phyloP scores from a whole-genome alignment of 176 grass and related monocot genomes.

The Eragrostis nindensis region DNA sequence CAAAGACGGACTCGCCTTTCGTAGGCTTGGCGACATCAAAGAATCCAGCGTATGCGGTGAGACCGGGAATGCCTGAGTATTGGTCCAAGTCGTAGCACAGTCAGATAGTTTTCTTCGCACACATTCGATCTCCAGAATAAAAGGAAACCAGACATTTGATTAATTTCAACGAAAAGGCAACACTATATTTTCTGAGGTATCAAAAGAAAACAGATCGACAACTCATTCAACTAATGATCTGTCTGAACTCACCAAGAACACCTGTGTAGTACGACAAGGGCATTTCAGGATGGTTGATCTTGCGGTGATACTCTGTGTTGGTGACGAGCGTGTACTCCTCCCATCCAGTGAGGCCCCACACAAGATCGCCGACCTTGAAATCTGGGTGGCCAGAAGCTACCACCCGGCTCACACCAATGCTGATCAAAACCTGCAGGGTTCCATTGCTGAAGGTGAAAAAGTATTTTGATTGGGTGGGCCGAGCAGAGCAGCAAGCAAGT shows the following conservation, averaged over 20 bases:
- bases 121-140: background rate
- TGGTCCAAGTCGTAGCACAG: background rate
- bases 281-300: constrained; percentile 59
- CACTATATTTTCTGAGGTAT: too few species aligned
- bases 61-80: constrained; percentile 48
- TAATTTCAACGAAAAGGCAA: background rate
- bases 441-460: background rate
- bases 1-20: constrained; percentile 57
- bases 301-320: constrained; percentile 44
- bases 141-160: too few species aligned
- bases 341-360: constrained; percentile 63
- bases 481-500: too few species aligned
- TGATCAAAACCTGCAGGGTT: background rate
- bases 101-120: background rate
- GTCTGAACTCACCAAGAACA: constrained; percentile 45
- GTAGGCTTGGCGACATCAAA: constrained; percentile 54
- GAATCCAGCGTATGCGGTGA: constrained; percentile 59
- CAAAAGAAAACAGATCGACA: too few species aligned
- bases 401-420: constrained; percentile 61
- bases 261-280: constrained; percentile 68
- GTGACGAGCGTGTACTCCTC: constrained; percentile 68
- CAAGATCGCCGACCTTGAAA: constrained; percentile 50
- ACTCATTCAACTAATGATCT: too few species aligned
- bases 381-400: constrained; percentile 52
- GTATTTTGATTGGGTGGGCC: too few species aligned